These are phyloP conservation scores for Thymus mandschuricus DNA, from an alignment of 257 asterid genomes.

Conservation along the genomic window DNA sequence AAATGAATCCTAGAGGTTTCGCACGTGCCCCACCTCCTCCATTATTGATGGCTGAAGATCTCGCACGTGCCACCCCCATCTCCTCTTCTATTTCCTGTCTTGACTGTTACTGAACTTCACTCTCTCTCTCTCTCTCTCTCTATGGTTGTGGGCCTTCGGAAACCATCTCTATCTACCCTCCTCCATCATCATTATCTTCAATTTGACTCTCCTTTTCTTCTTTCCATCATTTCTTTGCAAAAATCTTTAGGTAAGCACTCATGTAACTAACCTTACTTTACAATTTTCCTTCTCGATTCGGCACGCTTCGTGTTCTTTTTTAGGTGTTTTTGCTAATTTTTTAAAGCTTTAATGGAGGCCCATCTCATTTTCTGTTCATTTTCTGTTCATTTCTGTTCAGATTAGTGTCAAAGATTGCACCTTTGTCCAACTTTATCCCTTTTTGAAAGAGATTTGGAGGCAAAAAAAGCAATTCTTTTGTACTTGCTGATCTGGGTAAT, in stretches of 20 bases:
- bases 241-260: conserved; percentile 36
- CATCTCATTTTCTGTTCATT: conserved; percentile 26
- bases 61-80: conserved; percentile 48
- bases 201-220: conserved; percentile 25
- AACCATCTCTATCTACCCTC: conserved; percentile 44
- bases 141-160: conserved; percentile 46
- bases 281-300: conserved; percentile 10
- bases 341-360: conserved; percentile 31
- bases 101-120: conserved; percentile 40
- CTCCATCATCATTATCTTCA: conserved; percentile 49
- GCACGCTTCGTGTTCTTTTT: conserved; percentile 18
- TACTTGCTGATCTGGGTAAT: conserved; percentile 40
- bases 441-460: conserved; percentile 35
- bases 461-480: conserved; percentile 43
- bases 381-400: conserved; percentile 23
- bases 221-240: conserved; percentile 28
- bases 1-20: conserved; percentile 24
- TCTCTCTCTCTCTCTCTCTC: conserved; percentile 15
- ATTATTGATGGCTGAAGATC: conserved; percentile 41
- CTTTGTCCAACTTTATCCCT: conserved; percentile 42
- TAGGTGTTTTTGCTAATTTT: conserved; percentile 20
- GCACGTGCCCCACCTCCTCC: conserved; percentile 45
- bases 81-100: conserved; percentile 34
- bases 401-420: conserved; percentile 44
- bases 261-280: conserved; percentile 14